phyloP scores from a whole-genome alignment of 2,329 filamentous ascomycete species.

The Pseudogymnoascus sp. region DNA sequence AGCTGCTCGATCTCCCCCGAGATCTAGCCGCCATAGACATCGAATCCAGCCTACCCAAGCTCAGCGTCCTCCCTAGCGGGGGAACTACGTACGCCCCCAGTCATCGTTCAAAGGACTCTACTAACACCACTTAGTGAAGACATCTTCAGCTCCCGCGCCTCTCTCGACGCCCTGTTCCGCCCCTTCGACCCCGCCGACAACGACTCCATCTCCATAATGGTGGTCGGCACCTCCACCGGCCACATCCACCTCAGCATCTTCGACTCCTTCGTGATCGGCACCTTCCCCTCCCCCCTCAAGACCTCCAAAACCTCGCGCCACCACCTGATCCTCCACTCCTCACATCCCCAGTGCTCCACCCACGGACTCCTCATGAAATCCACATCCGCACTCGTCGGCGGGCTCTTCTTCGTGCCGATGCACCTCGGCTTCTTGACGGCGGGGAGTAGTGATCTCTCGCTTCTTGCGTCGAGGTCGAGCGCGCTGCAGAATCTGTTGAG shows the following conservation, averaged over 20 bases:
- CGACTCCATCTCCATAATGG: constrained; percentile 70
- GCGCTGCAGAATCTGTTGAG: constrained; percentile 78
- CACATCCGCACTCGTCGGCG: constrained; percentile 31
- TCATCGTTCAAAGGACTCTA: neutral
- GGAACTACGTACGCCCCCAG: constrained; percentile 48
- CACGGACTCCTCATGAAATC: constrained; percentile 60
- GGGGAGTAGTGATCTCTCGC: constrained; percentile 70
- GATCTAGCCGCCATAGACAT: constrained; percentile 69
- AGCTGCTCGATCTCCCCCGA: constrained; percentile 52
- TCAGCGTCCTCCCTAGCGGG: constrained; percentile 62
- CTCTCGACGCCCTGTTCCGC: constrained; percentile 27
- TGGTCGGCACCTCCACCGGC: constrained; percentile 65
- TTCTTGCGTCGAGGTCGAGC: constrained; percentile 79
- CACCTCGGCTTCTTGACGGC: constrained; percentile 74
- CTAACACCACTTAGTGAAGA: constrained; percentile 24
- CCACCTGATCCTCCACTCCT: constrained; percentile 51
- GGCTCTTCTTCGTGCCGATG: constrained; percentile 61
- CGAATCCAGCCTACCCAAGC: constrained; percentile 65
- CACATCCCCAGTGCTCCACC: constrained; percentile 65
- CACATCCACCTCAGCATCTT: constrained; percentile 72
- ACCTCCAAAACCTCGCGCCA: constrained; percentile 22
- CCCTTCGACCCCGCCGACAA: constrained; percentile 50
- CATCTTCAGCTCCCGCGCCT: constrained; percentile 27
- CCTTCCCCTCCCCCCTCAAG: constrained; percentile 44
- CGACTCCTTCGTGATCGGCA: constrained; percentile 74